Base-by-base conservation (phyloP, 345 rosid species). In the Gossypioides kirkii region DNA sequence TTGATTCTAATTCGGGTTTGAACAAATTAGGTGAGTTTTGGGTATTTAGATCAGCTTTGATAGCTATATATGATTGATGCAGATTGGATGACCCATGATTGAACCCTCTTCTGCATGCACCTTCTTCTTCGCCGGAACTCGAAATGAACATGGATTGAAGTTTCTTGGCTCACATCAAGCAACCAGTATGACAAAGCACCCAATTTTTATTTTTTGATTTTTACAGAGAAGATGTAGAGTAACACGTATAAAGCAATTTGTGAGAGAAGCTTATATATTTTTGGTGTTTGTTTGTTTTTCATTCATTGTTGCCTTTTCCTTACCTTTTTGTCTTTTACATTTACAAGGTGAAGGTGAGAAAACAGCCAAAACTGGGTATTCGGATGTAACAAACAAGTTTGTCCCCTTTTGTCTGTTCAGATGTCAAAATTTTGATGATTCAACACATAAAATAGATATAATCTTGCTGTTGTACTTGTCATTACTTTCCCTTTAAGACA, bases 281-380 rank as follows among this genome's bases (percentile, higher is more conserved):
- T 32, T 32, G 38, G 38, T 77, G 36, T 72, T 59, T 72, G 80
- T 65, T 43, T 77, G 38, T 72, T 53, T 72, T 82, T 69, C 54
- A 78, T 80, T 78, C 75, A 73, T 78, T 80, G 41, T 41, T 54
- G 52, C 53, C 38, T 20, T 78, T n/a, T 53, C 17, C 53, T 49
- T 50, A 12, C 36, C 5, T 26, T 43, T 56, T 62, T 55, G 53
- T 12, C 2, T 55, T 55, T 53, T 52, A 52, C 43, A n/a, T 32
- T 43, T 54, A 18, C 26, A 54, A 18, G 25, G 20, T 54, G 59
- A 10, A 56, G 61, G 28, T 52, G 61, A 26, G 67, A 61, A 54
- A 64, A 61, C 41, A 41, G 45, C 23, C 55, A 16, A 58, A 72
- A 63, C 63, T 58, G 61, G 65, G 75, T 78, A 55, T 75, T 70